These are phyloP conservation scores for Cladosporium sp. DNA, from an alignment of 2,329 filamentous ascomycete genomes.

Conservation along the genomic window DNA sequence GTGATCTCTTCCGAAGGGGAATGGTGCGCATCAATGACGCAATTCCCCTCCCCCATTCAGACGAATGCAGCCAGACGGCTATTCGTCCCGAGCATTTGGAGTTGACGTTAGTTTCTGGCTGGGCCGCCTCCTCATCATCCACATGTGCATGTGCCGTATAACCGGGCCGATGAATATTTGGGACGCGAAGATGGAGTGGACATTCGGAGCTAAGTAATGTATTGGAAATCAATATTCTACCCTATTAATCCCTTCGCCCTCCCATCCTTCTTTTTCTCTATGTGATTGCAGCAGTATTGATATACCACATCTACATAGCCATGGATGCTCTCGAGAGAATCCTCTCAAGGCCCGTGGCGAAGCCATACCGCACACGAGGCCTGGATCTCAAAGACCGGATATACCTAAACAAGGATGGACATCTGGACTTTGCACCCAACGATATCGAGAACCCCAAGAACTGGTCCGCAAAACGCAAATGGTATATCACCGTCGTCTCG, in stretches of 20 bases:
- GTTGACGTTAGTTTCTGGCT: background rate
- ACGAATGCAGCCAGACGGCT: background rate
- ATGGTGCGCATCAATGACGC: background rate
- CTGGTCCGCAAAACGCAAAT: constrained; percentile 46
- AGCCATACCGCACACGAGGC: constrained; percentile 51
- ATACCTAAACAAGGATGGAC: constrained; percentile 52
- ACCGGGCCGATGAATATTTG: background rate
- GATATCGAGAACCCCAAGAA: constrained; percentile 55
- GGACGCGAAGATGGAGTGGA: background rate
- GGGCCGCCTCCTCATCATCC: constrained; percentile 1
- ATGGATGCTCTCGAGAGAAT: constrained; percentile 48
- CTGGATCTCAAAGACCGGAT: constrained; percentile 41
- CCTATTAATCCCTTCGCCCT: background rate
- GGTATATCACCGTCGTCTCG: constrained; percentile 44
- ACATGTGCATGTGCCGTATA: constrained; percentile 10
- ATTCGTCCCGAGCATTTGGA: background rate
- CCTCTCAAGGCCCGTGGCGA: constrained; percentile 53
- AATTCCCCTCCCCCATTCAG: background rate
- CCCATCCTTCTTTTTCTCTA: background rate
- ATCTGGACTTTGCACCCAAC: constrained; percentile 53
- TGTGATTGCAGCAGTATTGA: background rate
- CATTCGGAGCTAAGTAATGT: background rate
- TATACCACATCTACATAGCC: background rate
- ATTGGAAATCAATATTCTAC: background rate
- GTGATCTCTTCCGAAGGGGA: background rate